Evolutionary conservation across 495 filamentous ascomycete species (phyloP).

Genomic region (Penicillium bialowiezense): DNA sequence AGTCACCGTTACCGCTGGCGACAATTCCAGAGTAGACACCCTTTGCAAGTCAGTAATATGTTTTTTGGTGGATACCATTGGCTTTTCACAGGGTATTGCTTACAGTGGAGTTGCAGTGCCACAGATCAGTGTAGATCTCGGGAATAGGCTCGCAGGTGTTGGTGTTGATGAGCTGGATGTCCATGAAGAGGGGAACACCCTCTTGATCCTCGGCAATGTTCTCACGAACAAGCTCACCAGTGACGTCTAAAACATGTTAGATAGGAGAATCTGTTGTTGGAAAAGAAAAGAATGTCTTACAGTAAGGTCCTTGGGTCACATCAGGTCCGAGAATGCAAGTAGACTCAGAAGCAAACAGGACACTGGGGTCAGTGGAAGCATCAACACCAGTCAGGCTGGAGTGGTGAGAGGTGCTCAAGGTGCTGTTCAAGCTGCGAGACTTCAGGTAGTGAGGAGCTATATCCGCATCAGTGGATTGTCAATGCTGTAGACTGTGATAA

Average conservation of each 20-base stretch:
- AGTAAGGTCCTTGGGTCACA: slow-evolving; percentile 58
- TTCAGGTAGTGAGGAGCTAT: slow-evolving; percentile 28
- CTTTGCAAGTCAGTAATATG: slow-evolving; percentile 5
- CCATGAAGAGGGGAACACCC: slow-evolving; percentile 56
- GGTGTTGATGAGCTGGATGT: slow-evolving; percentile 59
- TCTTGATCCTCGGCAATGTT: slow-evolving; percentile 54
- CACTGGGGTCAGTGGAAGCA: slow-evolving; percentile 42
- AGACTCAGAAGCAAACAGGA: slow-evolving; percentile 51
- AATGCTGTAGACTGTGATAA: background rate
- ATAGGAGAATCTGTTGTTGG: background rate
- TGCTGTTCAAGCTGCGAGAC: slow-evolving; percentile 39
- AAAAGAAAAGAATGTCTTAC: slow-evolving; percentile 19
- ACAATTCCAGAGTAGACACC: slow-evolving; percentile 59
- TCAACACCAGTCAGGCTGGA: slow-evolving; percentile 46
- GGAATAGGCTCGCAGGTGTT: slow-evolving; percentile 55
- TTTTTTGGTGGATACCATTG: too few relatives aligned
- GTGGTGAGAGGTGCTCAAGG: slow-evolving; percentile 39
- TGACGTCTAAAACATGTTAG: slow-evolving; percentile 26
- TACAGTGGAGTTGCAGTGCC: slow-evolving; percentile 51
- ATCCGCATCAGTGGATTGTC: background rate
- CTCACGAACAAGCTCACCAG: slow-evolving; percentile 52
- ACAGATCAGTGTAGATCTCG: slow-evolving; percentile 57
- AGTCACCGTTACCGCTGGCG: slow-evolving; percentile 51
- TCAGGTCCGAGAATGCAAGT: slow-evolving; percentile 56
- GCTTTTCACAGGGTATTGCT: background rate